Evolutionary conservation across 2,329 filamentous ascomycete genomes (phyloP).

Genomic region (Paraconiothyrium brasiliense): DNA sequence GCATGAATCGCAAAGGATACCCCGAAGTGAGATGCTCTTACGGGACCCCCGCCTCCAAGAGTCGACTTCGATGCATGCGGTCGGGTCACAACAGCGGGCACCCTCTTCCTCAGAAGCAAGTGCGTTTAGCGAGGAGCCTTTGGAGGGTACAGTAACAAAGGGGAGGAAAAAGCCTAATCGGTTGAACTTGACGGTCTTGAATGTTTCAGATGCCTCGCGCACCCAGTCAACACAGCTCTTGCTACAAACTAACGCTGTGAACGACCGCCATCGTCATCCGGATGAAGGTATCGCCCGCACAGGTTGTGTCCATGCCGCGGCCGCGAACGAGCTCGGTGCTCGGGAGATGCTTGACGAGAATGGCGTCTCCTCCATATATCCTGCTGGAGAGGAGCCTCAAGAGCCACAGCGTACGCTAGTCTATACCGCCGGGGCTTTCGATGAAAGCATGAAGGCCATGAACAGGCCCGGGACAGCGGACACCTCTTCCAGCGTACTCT

Average conservation of each 20-base stretch:
- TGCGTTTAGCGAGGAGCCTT: too few relatives aligned
- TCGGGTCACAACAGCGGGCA: not conserved
- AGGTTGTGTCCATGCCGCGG: slow-evolving; percentile 14
- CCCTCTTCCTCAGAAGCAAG: not conserved
- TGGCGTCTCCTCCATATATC: slow-evolving; percentile 16
- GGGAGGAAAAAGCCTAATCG: slow-evolving; percentile 34
- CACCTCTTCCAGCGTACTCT: slow-evolving; percentile 21
- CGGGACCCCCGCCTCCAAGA: slow-evolving; percentile 8
- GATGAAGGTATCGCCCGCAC: not conserved
- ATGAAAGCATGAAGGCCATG: not conserved
- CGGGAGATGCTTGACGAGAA: slow-evolving; percentile 12
- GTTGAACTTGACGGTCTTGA: slow-evolving; percentile 24
- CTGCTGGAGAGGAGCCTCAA: slow-evolving; percentile 16
- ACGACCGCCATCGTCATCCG: not conserved
- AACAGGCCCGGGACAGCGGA: not conserved
- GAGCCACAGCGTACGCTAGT: slow-evolving; percentile 23
- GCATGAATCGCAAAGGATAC: slow-evolving; percentile 24
- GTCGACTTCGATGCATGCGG: not conserved
- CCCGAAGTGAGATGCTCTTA: slow-evolving; percentile 5
- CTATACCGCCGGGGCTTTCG: slow-evolving; percentile 11
- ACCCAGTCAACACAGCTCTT: not conserved
- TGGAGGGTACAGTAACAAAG: slow-evolving; percentile 8
- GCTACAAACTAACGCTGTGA: not conserved
- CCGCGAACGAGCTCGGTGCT: slow-evolving; percentile 16
- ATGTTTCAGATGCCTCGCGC: slow-evolving; percentile 4